These are phyloP conservation scores for Rosa persica DNA, from an alignment of 306 rosid genomes.

Conservation along the genomic window DNA sequence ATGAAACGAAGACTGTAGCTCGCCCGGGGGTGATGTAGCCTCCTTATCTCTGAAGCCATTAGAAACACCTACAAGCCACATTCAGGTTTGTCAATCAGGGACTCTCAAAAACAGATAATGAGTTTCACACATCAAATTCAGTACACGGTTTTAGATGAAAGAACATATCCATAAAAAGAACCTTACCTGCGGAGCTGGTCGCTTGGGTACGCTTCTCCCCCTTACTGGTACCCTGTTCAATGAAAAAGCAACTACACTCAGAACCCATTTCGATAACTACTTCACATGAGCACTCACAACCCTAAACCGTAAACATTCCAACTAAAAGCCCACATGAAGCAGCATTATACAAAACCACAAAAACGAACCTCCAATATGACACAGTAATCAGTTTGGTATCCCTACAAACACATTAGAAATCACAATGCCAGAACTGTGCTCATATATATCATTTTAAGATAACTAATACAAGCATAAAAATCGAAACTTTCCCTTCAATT, in stretches of 20 bases:
- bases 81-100: constrained; percentile 23
- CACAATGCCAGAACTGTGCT: neutral
- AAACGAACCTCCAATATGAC: neutral
- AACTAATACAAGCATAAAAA: neutral
- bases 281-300: neutral
- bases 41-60: constrained; percentile 43
- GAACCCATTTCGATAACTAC: neutral
- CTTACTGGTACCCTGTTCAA: constrained; percentile 55
- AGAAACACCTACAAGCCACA: constrained; percentile 46
- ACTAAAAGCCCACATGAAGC: neutral
- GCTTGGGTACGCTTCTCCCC: constrained; percentile 38
- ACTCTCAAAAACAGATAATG: constrained; percentile 8
- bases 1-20: constrained; percentile 40
- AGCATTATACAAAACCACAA: neutral
- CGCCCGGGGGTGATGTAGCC: constrained; percentile 32
- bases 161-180: constrained; percentile 16
- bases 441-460: neutral
- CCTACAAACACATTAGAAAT: neutral
- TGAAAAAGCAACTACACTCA: constrained; percentile 17
- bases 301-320: neutral
- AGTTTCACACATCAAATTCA: neutral
- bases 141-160: neutral
- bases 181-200: constrained; percentile 51
- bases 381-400: neutral
- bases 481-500: neutral